These are phyloP conservation scores for Colletotrichum melonis DNA, from an alignment of 2,329 filamentous ascomycete species.

Conservation along the genomic window DNA sequence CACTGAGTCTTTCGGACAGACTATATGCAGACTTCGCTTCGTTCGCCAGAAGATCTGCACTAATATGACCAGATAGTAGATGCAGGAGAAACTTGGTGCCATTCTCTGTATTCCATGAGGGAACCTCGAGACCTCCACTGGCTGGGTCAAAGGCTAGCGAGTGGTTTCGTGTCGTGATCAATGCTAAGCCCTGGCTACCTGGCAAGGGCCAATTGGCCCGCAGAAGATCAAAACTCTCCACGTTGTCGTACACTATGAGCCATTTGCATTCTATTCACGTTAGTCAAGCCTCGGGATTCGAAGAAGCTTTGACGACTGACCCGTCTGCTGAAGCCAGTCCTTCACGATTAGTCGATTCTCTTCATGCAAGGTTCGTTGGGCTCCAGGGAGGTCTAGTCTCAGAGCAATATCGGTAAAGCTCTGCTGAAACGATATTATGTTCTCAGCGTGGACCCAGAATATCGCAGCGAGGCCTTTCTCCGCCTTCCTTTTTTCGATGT, in stretches of 20 bases:
- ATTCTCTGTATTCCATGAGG: too few species aligned
- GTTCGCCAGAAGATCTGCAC: background rate
- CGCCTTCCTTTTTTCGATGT: too few species aligned
- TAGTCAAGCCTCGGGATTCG: accelerated
- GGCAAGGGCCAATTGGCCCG: background rate
- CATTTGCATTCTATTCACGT: background rate
- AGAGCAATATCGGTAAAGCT: too few species aligned
- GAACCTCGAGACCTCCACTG: too few species aligned
- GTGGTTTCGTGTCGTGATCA: background rate
- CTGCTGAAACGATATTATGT: too few species aligned
- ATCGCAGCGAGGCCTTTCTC: too few species aligned
- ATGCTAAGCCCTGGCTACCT: background rate
- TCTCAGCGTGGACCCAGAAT: too few species aligned
- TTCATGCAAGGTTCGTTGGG: background rate
- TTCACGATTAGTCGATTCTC: background rate
- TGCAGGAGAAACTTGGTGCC: too few species aligned
- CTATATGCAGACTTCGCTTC: too few species aligned
- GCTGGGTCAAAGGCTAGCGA: background rate
- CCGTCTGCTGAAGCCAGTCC: background rate
- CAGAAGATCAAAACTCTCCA: background rate
- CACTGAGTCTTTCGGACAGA: too few species aligned
- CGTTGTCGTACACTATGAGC: background rate
- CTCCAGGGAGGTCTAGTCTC: too few species aligned
- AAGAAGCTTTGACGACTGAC: background rate
- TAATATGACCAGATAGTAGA: too few species aligned